A percentile compares a stretch with the other conserved stretches of the same genome.
Evolutionary conservation across 176 grass and related monocot species (phyloP).

Genomic region (Eleusine indica): DNA sequence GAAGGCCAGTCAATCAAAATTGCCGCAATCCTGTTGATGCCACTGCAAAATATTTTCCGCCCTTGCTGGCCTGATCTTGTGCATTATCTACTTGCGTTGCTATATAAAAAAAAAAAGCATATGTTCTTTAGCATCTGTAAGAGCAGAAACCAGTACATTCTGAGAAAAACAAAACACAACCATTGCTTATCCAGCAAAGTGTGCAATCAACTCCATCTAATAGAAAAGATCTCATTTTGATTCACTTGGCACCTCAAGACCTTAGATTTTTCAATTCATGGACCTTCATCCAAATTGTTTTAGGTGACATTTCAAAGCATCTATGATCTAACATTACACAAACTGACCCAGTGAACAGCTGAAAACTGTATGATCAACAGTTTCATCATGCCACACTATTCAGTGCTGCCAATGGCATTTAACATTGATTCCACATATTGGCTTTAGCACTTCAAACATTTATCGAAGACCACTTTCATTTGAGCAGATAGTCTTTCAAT

Average conservation of each 20-base stretch:
- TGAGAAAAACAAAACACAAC: background rate
- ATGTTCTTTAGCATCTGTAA: background rate
- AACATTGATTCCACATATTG: background rate
- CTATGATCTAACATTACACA: background rate
- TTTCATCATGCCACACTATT: background rate
- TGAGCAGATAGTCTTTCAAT: constrained; percentile 7
- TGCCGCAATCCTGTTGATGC: background rate
- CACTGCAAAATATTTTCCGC: background rate
- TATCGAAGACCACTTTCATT: background rate
- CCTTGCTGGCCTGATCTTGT: background rate
- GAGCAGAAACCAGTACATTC: background rate
- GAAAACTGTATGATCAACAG: background rate
- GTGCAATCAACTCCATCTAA: background rate
- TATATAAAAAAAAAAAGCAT: background rate
- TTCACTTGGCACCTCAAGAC: background rate
- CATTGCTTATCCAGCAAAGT: background rate
- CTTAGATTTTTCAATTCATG: background rate
- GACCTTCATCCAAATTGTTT: background rate
- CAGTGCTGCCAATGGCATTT: background rate
- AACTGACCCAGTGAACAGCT: background rate
- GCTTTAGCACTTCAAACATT: constrained; percentile 10
- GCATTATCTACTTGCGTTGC: background rate
- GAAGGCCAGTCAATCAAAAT: background rate
- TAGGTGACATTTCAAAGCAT: background rate
- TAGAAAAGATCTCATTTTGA: background rate